Evolutionary conservation across 176 grass and related monocot genomes (phyloP), one percentile per base, ranked within the genome.

Genomic region (Elaeis guineensis): DNA sequence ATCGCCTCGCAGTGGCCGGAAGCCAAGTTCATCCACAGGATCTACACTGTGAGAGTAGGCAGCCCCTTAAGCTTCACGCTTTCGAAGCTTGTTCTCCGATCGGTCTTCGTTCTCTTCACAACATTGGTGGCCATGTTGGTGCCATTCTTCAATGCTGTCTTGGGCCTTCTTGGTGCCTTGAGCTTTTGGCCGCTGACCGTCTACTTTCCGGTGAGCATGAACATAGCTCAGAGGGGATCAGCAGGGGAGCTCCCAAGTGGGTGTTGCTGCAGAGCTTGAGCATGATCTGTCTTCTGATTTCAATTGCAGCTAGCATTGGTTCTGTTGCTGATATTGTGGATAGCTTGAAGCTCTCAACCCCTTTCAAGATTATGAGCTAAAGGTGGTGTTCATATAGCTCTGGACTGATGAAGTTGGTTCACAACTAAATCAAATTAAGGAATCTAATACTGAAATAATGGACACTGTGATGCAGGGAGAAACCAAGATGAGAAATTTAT

Each of bases 181-280:
- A 89, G 89, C 52, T 95, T 95, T 72, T 95, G 89, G 89, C 89
- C 89, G 4, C 72, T 95, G 24, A 85, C 89, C 0, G 89, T 95
- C 0, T 82, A 89, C 70, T 95, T 89, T 66, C 89, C 89, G 6
- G 58, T 95, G 17, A 89, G 82, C 69, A 95, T 95, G 89, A 78
- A 89, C 75, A 82, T 85, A 58, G 85, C 75, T 16, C 85, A 79
- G 66, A 28, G 25, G 78, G 77, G 66, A 89, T 89, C 61, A 54
- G 59, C 48, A 82, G 30, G 72, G 75, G 78, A 30, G 59, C 24
- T 18, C 2, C 3, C 0, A 89, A 72, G 73, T 85, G 85, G 89
- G 59, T 72, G 4, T 60, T 95, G 32, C 65, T 89, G 69, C 78
- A 95, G 32, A 30, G 75, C 20, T 20, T 95, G 73, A 79, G 81